phyloP scores from a whole-genome alignment of 306 rosid genomes.

The Phaseolus lunatus region DNA sequence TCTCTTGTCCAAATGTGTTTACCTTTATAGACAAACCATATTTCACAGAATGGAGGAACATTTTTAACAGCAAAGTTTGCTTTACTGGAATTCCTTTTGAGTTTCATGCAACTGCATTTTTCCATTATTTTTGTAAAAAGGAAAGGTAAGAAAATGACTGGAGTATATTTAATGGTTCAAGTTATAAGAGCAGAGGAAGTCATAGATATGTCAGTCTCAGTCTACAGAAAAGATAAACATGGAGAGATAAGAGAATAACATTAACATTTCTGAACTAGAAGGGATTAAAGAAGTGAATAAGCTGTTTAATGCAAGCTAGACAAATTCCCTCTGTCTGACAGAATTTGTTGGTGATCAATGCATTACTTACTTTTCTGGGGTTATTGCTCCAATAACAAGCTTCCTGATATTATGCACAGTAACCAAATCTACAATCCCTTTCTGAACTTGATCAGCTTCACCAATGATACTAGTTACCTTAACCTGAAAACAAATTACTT shows the following conservation, averaged over 20 bases:
- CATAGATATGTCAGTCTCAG: conserved; percentile 16
- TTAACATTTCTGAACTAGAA: neutral
- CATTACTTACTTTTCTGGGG: conserved; percentile 62
- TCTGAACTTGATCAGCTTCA: conserved; percentile 73
- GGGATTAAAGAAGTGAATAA: conserved; percentile 1
- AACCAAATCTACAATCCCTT: conserved; percentile 73
- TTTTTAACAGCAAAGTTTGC: conserved; percentile 71
- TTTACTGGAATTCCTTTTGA: conserved; percentile 71
- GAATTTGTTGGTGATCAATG: conserved; percentile 26
- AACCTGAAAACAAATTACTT: conserved; percentile 58
- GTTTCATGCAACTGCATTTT: conserved; percentile 65
- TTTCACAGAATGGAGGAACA: conserved; percentile 72
- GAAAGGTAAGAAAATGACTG: neutral
- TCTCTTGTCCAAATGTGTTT: conserved; percentile 77
- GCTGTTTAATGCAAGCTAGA: conserved; percentile 3
- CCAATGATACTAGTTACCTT: conserved; percentile 53
- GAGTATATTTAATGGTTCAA: conserved; percentile 17
- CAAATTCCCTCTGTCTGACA: neutral
- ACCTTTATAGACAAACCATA: conserved; percentile 79
- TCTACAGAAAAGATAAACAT: conserved; percentile 7
- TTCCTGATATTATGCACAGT: conserved; percentile 59
- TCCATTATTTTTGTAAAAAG: conserved; percentile 31
- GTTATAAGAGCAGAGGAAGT: neutral
- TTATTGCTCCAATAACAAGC: conserved; percentile 76
- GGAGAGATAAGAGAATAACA: conserved; percentile 13